These are phyloP conservation scores for Basidioascus undulatus DNA, from an alignment of 768 basidiomycete genomes.

Conservation along the genomic window DNA sequence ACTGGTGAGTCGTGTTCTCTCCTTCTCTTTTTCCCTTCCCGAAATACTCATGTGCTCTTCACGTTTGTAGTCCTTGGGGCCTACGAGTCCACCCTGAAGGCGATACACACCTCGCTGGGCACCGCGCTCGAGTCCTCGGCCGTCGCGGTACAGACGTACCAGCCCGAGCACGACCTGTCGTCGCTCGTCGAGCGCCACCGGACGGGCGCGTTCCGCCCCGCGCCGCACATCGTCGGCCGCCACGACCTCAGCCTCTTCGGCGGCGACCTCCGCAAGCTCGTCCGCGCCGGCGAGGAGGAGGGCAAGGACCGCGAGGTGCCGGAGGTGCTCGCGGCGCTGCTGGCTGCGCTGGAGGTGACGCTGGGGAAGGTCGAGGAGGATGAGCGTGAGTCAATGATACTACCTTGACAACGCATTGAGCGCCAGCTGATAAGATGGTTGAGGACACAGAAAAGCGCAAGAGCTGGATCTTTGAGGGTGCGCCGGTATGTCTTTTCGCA, in stretches of 20 bases:
- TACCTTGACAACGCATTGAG: not conserved
- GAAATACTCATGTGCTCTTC: not conserved
- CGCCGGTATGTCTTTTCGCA: not conserved
- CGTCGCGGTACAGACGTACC: constrained; percentile 55
- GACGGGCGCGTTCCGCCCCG: constrained; percentile 74
- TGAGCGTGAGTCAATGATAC: constrained; percentile 25
- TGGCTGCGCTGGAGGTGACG: constrained; percentile 35
- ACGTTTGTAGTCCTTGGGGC: constrained; percentile 45
- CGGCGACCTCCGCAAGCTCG: constrained; percentile 29
- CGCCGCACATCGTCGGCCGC: constrained; percentile 60
- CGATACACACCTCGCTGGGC: constrained; percentile 41
- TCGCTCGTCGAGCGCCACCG: constrained; percentile 79
- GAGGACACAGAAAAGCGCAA: constrained; percentile 57
- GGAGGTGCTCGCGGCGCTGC: constrained; percentile 43
- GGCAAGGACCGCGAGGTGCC: constrained; percentile 38
- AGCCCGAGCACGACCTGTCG: constrained; percentile 63
- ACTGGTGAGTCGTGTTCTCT: constrained; percentile 28
- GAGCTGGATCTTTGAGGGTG: constrained; percentile 71
- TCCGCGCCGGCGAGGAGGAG: constrained; percentile 27
- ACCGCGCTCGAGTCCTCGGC: constrained; percentile 42
- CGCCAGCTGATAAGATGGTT: no score
- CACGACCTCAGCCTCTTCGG: no score
- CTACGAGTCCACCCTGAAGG: constrained; percentile 57
- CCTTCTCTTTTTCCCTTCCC: constrained; percentile 2
- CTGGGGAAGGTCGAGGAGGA: constrained; percentile 40